phyloP scores from a whole-genome alignment of 345 rosid species.

The Bruguiera sexangula region DNA sequence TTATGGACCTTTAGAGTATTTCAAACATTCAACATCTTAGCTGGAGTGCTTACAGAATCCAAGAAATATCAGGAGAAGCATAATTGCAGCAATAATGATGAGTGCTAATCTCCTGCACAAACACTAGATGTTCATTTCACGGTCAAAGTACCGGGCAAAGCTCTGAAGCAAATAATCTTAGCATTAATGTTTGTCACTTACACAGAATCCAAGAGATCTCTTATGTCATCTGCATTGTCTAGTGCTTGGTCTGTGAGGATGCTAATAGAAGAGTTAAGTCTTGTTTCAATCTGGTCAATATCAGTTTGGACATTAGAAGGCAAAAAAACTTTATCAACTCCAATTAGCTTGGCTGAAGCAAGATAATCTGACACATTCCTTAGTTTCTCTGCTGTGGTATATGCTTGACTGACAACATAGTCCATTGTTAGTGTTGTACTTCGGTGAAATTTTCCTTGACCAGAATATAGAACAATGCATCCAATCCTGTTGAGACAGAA shows the following conservation, averaged over 20 bases:
- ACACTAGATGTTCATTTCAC: constrained; percentile 5
- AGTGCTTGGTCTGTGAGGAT: constrained; percentile 47
- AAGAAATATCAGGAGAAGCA: constrained; percentile 73
- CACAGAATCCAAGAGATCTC: constrained; percentile 70
- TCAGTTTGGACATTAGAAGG: constrained; percentile 82
- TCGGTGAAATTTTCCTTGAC: constrained; percentile 63
- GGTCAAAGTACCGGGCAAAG: neutral
- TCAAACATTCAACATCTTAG: neutral
- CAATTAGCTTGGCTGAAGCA: constrained; percentile 61
- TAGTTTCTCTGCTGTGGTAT: constrained; percentile 52
- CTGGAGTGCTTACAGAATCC: constrained; percentile 63
- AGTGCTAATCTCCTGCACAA: constrained; percentile 66
- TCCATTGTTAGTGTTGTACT: constrained; percentile 69
- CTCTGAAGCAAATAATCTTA: neutral
- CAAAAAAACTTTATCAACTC: constrained; percentile 63
- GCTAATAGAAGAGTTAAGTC: constrained; percentile 54
- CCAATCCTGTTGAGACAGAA: constrained; percentile 59
- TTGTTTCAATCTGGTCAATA: constrained; percentile 68
- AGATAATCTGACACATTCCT: constrained; percentile 62
- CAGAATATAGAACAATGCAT: constrained; percentile 67
- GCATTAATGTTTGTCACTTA: constrained; percentile 26
- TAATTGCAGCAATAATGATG: constrained; percentile 56
- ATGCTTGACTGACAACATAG: constrained; percentile 73
- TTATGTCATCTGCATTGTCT: constrained; percentile 53
- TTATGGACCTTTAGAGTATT: neutral